These are phyloP conservation scores for Senna siamea DNA, from an alignment of 306 rosid genomes.

Conservation along the genomic window DNA sequence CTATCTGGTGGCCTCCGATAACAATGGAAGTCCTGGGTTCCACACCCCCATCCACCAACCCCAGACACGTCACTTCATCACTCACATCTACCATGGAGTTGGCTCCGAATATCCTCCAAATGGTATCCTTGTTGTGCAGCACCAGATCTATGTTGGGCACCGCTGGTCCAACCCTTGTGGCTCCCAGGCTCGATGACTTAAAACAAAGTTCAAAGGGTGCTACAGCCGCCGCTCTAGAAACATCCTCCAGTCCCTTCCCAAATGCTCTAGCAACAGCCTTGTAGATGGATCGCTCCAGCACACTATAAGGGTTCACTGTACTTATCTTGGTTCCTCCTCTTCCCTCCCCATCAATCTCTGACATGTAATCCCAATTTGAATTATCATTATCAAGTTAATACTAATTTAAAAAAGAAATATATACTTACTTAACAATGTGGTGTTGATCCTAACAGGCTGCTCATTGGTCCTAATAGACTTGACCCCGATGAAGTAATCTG, in stretches of 20 bases:
- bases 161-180: slow-evolving; percentile 21
- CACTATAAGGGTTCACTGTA: slow-evolving; percentile 39
- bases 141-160: slow-evolving; percentile 47
- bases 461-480: slow-evolving; percentile 33
- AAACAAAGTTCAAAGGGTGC: slow-evolving; percentile 46
- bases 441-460: slow-evolving; percentile 4
- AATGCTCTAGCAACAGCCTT: slow-evolving; percentile 6
- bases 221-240: slow-evolving; percentile 35
- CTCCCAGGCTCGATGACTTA: neutral
- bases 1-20: slow-evolving; percentile 45
- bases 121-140: slow-evolving; percentile 34
- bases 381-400: too few relatives aligned
- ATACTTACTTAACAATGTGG: slow-evolving; percentile 20
- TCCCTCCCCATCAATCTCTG: slow-evolving; percentile 31
- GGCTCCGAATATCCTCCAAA: slow-evolving; percentile 42
- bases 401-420: too few relatives aligned
- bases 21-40: slow-evolving; percentile 35
- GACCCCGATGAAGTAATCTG: slow-evolving; percentile 49
- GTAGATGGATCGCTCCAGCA: slow-evolving; percentile 43
- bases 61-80: slow-evolving; percentile 30
- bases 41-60: slow-evolving; percentile 41
- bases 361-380: too few relatives aligned
- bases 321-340: slow-evolving; percentile 57
- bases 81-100: slow-evolving; percentile 48
- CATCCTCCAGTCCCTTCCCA: neutral